Evolutionary conservation across 1,284 basidiomycete species (phyloP), one percentile per base, ranked within the genome.

Genomic region (Bondarzewia mesenterica): DNA sequence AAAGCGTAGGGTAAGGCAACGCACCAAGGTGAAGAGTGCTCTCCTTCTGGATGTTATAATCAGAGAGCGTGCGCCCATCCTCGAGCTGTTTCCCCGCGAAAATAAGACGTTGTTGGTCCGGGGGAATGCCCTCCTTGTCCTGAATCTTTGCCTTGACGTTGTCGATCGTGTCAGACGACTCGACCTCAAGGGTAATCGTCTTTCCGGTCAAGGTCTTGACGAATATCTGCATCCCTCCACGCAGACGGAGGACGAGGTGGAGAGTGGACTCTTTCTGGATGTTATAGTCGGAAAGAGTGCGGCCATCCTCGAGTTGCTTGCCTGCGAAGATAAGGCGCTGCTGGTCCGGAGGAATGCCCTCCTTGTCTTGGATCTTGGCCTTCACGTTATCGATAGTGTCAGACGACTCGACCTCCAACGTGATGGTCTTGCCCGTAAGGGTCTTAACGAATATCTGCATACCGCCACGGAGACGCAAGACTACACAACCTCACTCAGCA

Each of bases 331-430:
- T 97, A 68, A 98, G 72, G 59, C 94, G 92, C 70, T 97, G 94
- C 72, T 97, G 93, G 74, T 96, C 93, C 58, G 91, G 91, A 50
- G 91, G 89, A 53, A 93, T 94, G 26, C 91, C 91, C 70, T 93
- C 91, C 78, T 93, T 93, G 75, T 93, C 90, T 67, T 93, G 90
- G 63, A 94, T 94, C 72, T 94, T 94, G 67, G 88, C 80, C 77
- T 94, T 93, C 74, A 94, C 92, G 80, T 95, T 95, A 78, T 97
- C 93, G 72, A 96, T 94, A 55, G 93, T 94, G 76, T 95, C 92
- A 53, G 88, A 92, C 55, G 91, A 93, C 73, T 86, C 83, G 18
- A 87, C 84, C 64, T 87, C 85, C 61, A 88, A 70, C 41, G 85
- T 86, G 65, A 88, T 88, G 36, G 85, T 88, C 74, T 87, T 88